Base-by-base conservation (phyloP, 2,329 filamentous ascomycete genomes). In the Cladosporium austrohemisphaericum region DNA sequence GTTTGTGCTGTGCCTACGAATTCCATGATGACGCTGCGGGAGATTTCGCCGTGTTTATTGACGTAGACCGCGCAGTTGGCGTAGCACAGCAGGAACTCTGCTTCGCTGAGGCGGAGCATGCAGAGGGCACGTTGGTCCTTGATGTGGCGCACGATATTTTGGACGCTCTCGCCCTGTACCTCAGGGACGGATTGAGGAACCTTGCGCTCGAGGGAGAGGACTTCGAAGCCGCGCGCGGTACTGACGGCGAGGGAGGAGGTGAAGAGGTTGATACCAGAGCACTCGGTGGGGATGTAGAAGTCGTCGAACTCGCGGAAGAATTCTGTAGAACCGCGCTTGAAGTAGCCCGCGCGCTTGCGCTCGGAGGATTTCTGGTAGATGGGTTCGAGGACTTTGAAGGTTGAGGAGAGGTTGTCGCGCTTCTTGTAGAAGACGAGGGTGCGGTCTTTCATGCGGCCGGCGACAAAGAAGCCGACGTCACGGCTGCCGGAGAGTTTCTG, bases 271-370 rank as follows among this genome's bases (percentile, higher is more conserved):
- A 98, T 86, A 40, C 88, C 89, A 68, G 86, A 95, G 68, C 90
- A 96, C 65, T 98, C 94, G 2, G 88, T 85, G 0, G 93, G 93
- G 59, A 98, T 91, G 71, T 97, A 98, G 70, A 98, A 98, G 59
- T 97, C 93, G 71, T 98, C 93, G 66, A 91, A 98, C 65, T 98
- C 93, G 55, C 93, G 86, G 82, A 97, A 98, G 60, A 92, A 92
- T 60, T 98, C 93, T 0, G 92, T 96, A 52, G 80, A 83, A 16
- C 89, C 89, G 8, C 79, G 79, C 14, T 83, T 74, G 64, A 81
- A 83, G 55, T 85, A 74, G 5, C 88, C 83, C 18, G 44, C 44
- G 4, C 83, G 80, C 60, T 85, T 88, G 73, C 87, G 92, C 63
- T 95, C 88, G 0, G 87, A 84, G 1, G 90, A 86, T 65, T 95